Base-by-base conservation (phyloP, 495 filamentous ascomycete species). In the Rusavskia elegans region DNA sequence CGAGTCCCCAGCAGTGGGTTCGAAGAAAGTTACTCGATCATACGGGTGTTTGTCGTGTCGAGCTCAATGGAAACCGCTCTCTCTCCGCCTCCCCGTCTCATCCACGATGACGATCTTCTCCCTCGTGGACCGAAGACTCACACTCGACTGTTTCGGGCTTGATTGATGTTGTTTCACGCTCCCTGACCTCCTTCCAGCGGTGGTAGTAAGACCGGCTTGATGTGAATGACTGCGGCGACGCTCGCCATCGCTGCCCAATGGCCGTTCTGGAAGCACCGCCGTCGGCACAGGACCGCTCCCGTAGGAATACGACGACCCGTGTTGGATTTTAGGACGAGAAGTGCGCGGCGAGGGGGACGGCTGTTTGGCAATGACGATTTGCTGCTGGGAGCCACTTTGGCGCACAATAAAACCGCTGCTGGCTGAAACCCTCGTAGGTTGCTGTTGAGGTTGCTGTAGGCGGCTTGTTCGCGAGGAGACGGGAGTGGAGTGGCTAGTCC, bases 51-150 rank as follows among this genome's bases (percentile, higher is more conserved):
- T 35, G 8, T 10, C 7, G 3, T 35, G 3, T 11, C 32, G 9
- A 1, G 3, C 9, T 35, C 21, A 46, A 46, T 46, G 23, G 21
- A 46, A 46, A 5, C 46, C 42, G 27, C 45, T 49, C 45, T 53
- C 29, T 39, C 45, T 40, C 44, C 55, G 53, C 38, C 45, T 48
- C 30, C 45, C 50, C 32, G 11, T 32, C 30, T 45, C 55, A 45
- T 57, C 55, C 27, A 57, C 55, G 25, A 53, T 46, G 16, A 57
- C 50, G 6, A 53, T 57, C 35, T 48, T 57, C 41, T 57, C 55
- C 44, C 45, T 53, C 41, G 44, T 53, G 37, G 32, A 20, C 51
- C 51, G 45, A 30, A 27, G 27, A 45, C 32, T 39, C 27, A 32
- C 36, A 40, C 35, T 46, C 17, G 49, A 52, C 39, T 30, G 49